Percentiles rank a stretch among this genome's conserved stretches.
These are phyloP conservation scores for Phytopythium chamaehyphon DNA, from an alignment of 352 stramenopile species.

Conservation along the genomic window DNA sequence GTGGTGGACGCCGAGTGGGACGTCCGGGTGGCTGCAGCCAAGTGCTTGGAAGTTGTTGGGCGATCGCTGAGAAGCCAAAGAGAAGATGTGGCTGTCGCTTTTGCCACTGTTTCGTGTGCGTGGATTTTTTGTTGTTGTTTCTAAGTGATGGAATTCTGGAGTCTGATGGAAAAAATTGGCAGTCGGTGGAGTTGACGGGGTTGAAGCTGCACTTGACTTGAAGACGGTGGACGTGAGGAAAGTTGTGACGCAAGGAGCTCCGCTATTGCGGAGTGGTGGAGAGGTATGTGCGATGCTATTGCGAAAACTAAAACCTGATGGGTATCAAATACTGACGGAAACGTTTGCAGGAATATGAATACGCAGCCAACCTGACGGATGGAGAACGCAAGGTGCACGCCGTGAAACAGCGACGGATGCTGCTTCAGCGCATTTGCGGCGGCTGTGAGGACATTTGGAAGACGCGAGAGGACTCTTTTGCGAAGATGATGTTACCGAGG, in stretches of 20 bases:
- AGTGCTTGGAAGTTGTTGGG: constrained; percentile 56
- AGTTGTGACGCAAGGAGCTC: constrained; percentile 58
- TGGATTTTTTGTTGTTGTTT: neutral
- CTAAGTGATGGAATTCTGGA: neutral
- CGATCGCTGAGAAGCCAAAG: constrained; percentile 25
- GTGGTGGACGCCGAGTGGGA: constrained; percentile 61
- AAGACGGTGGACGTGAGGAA: constrained; percentile 48
- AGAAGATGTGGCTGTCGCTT: constrained; percentile 28
- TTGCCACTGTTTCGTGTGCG: constrained; percentile 45
- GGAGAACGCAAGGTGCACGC: constrained; percentile 46
- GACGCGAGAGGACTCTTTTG: constrained; percentile 52
- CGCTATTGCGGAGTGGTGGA: constrained; percentile 67
- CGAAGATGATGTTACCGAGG: constrained; percentile 54
- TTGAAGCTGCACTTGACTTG: constrained; percentile 37
- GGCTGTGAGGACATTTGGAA: constrained; percentile 48
- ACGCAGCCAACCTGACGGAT: constrained; percentile 51
- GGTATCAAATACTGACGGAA: neutral
- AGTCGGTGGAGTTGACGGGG: constrained; percentile 49
- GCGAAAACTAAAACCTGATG: neutral
- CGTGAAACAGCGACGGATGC: constrained; percentile 57
- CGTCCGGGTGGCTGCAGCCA: constrained; percentile 61
- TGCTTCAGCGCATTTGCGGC: constrained; percentile 66
- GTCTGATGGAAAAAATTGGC: neutral
- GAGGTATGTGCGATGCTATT: constrained; percentile 27
- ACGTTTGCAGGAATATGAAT: constrained; percentile 61